Evolutionary conservation across 768 basidiomycete genomes (phyloP).

Genomic region (Russula sp.): DNA sequence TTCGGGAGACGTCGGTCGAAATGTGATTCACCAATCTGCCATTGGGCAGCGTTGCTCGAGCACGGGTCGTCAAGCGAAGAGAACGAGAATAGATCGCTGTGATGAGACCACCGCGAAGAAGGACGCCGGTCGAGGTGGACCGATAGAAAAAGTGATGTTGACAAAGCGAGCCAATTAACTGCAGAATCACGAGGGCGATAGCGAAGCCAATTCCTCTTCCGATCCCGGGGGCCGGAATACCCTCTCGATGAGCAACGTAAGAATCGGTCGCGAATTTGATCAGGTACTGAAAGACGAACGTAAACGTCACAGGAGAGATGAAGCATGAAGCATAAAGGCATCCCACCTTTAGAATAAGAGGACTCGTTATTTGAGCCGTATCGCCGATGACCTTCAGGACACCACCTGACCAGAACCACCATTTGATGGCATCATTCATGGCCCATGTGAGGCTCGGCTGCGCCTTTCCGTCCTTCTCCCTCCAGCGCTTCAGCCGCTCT

Average conservation of each 20-base stretch:
- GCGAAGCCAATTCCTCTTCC: slow-evolving; percentile 69
- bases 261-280: slow-evolving; percentile 68
- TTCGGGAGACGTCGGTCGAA: slow-evolving; percentile 85
- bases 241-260: slow-evolving; percentile 41
- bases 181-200: slow-evolving; percentile 65
- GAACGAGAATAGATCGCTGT: slow-evolving; percentile 81
- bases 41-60: slow-evolving; percentile 76
- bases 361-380: slow-evolving; percentile 67
- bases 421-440: slow-evolving; percentile 73
- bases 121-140: slow-evolving; percentile 67
- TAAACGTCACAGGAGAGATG: background rate
- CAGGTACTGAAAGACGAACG: slow-evolving; percentile 47
- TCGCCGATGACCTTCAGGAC: slow-evolving; percentile 59
- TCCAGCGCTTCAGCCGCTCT: slow-evolving; percentile 61
- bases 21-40: slow-evolving; percentile 94
- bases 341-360: slow-evolving; percentile 71
- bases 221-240: slow-evolving; percentile 40
- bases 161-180: slow-evolving; percentile 62
- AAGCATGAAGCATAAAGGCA: background rate
- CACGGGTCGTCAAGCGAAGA: slow-evolving; percentile 70
- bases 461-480: slow-evolving; percentile 58
- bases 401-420: slow-evolving; percentile 76
- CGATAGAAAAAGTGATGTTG: slow-evolving; percentile 86
- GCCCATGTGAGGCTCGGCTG: slow-evolving; percentile 63
- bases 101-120: slow-evolving; percentile 81